A percentile compares a stretch with the other conserved stretches of the same genome.
phyloP scores from a whole-genome alignment of 75 land plant genomes.

The Adiantum capillusveneris region DNA sequence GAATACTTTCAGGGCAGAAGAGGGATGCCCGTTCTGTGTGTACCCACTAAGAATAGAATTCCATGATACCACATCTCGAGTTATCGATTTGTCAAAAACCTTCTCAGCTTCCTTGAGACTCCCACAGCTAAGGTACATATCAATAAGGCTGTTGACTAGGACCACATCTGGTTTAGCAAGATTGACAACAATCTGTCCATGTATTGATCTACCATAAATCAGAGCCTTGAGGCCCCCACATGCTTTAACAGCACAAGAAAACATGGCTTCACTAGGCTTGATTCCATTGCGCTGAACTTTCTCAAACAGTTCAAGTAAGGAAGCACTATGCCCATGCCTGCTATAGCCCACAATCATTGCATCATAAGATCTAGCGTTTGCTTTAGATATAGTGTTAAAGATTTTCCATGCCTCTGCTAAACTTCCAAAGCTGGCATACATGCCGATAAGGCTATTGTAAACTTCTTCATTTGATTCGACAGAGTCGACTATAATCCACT shows the following conservation, averaged over 20 bases:
- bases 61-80: slow-evolving; percentile 44
- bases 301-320: slow-evolving; percentile 36
- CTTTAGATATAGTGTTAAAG: slow-evolving; percentile 37
- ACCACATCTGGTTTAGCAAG: not conserved
- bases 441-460: slow-evolving; percentile 47
- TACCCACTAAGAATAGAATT: slow-evolving; percentile 53
- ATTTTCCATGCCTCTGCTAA: slow-evolving; percentile 32
- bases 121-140: slow-evolving; percentile 12
- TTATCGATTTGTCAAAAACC: slow-evolving; percentile 1
- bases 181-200: slow-evolving; percentile 3
- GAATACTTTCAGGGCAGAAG: slow-evolving; percentile 48
- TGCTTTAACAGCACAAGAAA: slow-evolving; percentile 2
- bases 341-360: slow-evolving; percentile 53
- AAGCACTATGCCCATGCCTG: slow-evolving; percentile 26
- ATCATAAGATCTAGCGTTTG: slow-evolving; percentile 50
- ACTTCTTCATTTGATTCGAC: slow-evolving; percentile 29
- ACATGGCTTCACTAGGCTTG: not conserved
- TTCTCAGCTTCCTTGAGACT: slow-evolving; percentile 9
- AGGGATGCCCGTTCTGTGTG: slow-evolving; percentile 33
- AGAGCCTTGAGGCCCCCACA: not conserved
- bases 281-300: slow-evolving; percentile 29
- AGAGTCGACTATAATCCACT: slow-evolving; percentile 17
- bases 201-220: not conserved
- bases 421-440: slow-evolving; percentile 60
- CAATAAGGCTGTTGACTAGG: slow-evolving; percentile 4